Evolutionary conservation across 2,329 filamentous ascomycete species (phyloP).

Genomic region (Cercospora sp.): DNA sequence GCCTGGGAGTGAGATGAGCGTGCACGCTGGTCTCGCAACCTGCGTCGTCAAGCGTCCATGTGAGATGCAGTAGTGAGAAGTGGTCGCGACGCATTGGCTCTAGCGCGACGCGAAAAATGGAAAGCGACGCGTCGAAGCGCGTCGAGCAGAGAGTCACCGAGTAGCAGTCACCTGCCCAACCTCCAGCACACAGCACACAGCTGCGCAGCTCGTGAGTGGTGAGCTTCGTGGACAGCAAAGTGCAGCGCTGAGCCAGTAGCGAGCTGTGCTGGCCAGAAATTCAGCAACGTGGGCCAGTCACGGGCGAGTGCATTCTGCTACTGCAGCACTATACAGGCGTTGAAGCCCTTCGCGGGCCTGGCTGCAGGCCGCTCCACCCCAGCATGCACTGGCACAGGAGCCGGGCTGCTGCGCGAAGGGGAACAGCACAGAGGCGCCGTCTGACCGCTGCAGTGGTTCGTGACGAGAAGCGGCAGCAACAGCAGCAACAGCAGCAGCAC

Average conservation of each 20-base stretch:
- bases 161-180: background rate
- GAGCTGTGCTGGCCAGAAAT: background rate
- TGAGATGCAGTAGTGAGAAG: background rate
- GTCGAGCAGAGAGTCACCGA: background rate
- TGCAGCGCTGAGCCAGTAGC: background rate
- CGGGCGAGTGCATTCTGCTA: slow-evolving; percentile 9
- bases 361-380: slow-evolving; percentile 1
- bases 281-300: slow-evolving; percentile 4
- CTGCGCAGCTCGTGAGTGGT: background rate
- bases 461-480: background rate
- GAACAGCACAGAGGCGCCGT: background rate
- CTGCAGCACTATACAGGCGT: slow-evolving; percentile 5
- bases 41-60: background rate
- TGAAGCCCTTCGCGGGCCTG: background rate
- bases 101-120: background rate
- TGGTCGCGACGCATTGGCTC: background rate
- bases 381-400: background rate
- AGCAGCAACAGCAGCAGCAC: background rate
- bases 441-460: slow-evolving; percentile 14
- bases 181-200: background rate
- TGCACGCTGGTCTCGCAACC: background rate
- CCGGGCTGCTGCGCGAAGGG: too few species aligned
- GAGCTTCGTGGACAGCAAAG: background rate
- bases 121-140: background rate
- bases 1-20: background rate